These are phyloP conservation scores for Trichoderma polysporum DNA, from an alignment of 2,329 filamentous ascomycete genomes.

Conservation along the genomic window DNA sequence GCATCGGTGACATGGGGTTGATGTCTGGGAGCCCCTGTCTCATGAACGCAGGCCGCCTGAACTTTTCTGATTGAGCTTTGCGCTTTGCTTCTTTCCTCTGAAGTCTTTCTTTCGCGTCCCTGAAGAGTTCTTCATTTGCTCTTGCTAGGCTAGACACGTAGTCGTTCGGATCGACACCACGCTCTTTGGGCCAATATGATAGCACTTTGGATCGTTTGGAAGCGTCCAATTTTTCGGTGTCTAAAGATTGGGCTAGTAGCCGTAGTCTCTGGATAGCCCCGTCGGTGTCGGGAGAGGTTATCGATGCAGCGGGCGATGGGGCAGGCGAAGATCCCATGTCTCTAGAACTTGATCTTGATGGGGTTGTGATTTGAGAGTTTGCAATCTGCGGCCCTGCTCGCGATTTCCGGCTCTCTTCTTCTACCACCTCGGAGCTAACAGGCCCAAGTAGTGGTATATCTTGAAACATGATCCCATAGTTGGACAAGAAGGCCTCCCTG, in stretches of 20 bases:
- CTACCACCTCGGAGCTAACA: conserved; percentile 14
- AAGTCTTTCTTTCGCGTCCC: conserved; percentile 35
- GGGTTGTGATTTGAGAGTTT: conserved; percentile 13
- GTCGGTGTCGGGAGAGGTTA: conserved; percentile 28
- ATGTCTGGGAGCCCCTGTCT: conserved; percentile 27
- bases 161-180: conserved; percentile 35
- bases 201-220: conserved; percentile 35
- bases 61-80: conserved; percentile 37
- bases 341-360: conserved; percentile 8
- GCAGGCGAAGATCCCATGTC: conserved; percentile 29
- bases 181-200: conserved; percentile 41
- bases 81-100: conserved; percentile 36
- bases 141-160: conserved; percentile 42
- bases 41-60: conserved; percentile 33
- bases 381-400: conserved; percentile 16
- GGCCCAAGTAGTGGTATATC: conserved; percentile 33
- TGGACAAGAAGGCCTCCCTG: conserved; percentile 37
- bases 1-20: conserved; percentile 20
- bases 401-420: conserved; percentile 21
- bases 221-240: conserved; percentile 28
- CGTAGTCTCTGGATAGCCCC: conserved; percentile 37
- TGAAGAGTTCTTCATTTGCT: conserved; percentile 38
- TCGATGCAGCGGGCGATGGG: conserved; percentile 22
- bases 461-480: conserved; percentile 38
- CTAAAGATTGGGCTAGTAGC: conserved; percentile 36